Evolutionary conservation across 208 protist genomes (phyloP).

Genomic region (Wallacemonas collosoma): DNA sequence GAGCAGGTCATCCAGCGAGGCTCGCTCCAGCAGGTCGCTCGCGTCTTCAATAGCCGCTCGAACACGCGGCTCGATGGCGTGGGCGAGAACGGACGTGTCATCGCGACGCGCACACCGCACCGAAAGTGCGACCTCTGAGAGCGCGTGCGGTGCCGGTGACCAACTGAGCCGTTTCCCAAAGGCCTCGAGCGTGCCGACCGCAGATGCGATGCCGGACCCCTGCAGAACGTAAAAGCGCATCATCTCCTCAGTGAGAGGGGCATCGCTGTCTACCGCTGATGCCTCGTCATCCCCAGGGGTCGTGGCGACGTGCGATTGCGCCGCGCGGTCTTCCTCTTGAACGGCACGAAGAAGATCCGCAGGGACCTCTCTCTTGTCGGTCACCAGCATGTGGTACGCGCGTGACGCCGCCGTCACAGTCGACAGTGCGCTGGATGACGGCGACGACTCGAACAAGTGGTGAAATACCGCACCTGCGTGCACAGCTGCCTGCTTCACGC

Average conservation of each 20-base stretch:
- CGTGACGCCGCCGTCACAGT: constrained; percentile 13
- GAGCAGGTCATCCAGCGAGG: constrained; percentile 28
- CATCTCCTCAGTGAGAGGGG: neutral
- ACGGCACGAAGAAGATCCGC: constrained; percentile 35
- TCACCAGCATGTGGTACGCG: constrained; percentile 26
- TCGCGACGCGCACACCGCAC: constrained; percentile 37
- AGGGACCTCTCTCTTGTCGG: constrained; percentile 16
- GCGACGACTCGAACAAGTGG: neutral
- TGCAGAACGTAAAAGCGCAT: constrained; percentile 4
- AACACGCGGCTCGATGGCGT: constrained; percentile 25
- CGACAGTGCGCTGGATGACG: neutral
- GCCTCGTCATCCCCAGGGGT: neutral
- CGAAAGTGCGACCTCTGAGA: constrained; percentile 35
- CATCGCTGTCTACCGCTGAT: neutral
- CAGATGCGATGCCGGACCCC: neutral
- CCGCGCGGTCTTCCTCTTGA: constrained; percentile 16
- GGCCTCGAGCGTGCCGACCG: neutral
- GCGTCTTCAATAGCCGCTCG: constrained; percentile 2
- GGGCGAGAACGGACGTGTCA: constrained; percentile 23
- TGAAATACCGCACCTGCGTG: neutral
- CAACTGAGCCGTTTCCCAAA: constrained; percentile 21
- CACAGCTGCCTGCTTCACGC: constrained; percentile 4
- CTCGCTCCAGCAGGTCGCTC: constrained; percentile 12
- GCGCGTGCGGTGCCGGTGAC: constrained; percentile 25
- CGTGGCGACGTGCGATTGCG: too few species aligned